Evolutionary conservation across 164 flowering plant genomes (phyloP).

Genomic region (Echeveria elegans): DNA sequence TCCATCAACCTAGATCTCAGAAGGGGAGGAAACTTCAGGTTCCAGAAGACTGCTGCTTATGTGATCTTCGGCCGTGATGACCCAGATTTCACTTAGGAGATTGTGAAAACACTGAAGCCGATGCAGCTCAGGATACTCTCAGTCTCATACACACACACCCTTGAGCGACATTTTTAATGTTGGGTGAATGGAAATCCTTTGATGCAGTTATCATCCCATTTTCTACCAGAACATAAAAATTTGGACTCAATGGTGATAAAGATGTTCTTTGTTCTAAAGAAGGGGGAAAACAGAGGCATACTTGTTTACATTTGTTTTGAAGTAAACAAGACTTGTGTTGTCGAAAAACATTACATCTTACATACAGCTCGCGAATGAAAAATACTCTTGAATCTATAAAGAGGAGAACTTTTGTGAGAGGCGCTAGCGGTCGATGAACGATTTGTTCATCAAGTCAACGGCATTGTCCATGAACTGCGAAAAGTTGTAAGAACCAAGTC

Average conservation of each 20-base stretch:
- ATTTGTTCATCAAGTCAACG: conserved; percentile 55
- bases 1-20: too few species aligned
- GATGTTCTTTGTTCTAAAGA: background rate
- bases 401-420: background rate
- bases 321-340: background rate
- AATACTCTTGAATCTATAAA: background rate
- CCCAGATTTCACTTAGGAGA: too few species aligned
- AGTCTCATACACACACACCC: too few species aligned
- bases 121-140: too few species aligned
- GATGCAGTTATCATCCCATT: background rate
- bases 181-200: too few species aligned
- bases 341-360: background rate
- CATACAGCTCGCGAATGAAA: background rate
- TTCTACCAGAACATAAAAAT: background rate
- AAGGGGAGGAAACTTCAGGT: background rate
- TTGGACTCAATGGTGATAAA: background rate
- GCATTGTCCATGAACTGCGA: conserved; percentile 74
- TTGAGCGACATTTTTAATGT: too few species aligned
- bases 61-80: background rate
- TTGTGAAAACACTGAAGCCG: too few species aligned
- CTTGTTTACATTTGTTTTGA: background rate
- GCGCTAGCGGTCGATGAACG: conserved; percentile 45
- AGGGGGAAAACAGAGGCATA: background rate
- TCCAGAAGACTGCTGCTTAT: background rate
- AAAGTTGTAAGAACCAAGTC: conserved; percentile 5